These are phyloP conservation scores for Mycena vitilis DNA, from an alignment of 768 basidiomycete species.

Conservation along the genomic window DNA sequence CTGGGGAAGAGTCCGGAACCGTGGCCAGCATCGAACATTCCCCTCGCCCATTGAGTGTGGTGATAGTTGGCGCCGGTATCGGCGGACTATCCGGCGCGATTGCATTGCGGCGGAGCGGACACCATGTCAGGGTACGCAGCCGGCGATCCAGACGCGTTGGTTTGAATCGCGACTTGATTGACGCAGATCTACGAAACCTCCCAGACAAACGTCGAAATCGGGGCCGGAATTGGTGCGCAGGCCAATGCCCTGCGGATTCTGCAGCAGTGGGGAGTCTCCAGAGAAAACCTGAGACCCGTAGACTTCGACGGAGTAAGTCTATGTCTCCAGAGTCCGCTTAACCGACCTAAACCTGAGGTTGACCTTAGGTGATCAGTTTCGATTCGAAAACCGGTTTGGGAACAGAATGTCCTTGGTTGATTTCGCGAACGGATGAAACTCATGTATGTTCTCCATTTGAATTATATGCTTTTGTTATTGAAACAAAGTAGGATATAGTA, in stretches of 20 bases:
- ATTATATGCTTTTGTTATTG: not conserved
- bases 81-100: conserved; percentile 1
- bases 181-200: conserved; percentile 19
- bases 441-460: not conserved
- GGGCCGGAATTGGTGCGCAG: conserved; percentile 17
- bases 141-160: not conserved
- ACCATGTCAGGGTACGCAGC: conserved; percentile 12
- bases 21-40: not conserved
- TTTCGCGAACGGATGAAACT: not conserved
- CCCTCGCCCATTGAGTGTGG: conserved; percentile 1
- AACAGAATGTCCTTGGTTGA: not conserved
- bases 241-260: conserved; percentile 17
- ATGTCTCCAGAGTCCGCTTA: not conserved
- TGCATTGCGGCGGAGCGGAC: conserved; percentile 4
- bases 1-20: not conserved
- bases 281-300: conserved; percentile 18
- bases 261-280: not conserved
- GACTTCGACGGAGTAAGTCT: conserved; percentile 19
- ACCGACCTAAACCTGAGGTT: not conserved
- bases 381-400: conserved; percentile 13
- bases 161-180: too few species aligned
- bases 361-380: not conserved
- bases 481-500: not conserved
- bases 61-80: conserved; percentile 3
- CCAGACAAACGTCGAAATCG: too few species aligned